Evolutionary conservation across 2,329 filamentous ascomycete genomes (phyloP).

Genomic region (Monosporascus sp.): DNA sequence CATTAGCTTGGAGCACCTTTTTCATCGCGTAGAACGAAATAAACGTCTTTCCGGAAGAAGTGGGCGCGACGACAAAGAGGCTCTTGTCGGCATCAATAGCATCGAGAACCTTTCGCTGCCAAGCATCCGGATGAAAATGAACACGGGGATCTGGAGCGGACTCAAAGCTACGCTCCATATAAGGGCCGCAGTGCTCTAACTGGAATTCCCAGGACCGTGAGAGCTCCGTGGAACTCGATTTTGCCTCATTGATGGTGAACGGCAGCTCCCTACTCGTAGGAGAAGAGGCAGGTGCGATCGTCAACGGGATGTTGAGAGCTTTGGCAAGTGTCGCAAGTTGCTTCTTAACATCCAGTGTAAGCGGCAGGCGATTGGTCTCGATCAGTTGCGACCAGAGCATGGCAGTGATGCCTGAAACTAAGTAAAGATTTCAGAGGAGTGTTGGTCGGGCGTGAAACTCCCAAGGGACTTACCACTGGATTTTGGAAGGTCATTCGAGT

Average conservation of each 20-base stretch:
- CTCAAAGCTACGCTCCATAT: slow-evolving; percentile 70
- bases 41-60: slow-evolving; percentile 77
- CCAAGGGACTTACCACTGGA: slow-evolving; percentile 9
- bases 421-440: slow-evolving; percentile 1
- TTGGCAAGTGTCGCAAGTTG: slow-evolving; percentile 5
- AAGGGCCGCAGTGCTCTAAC: slow-evolving; percentile 64
- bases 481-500: not conserved
- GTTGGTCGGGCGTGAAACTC: not conserved
- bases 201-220: slow-evolving; percentile 53
- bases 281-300: not conserved
- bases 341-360: slow-evolving; percentile 9
- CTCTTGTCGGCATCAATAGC: slow-evolving; percentile 66
- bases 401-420: slow-evolving; percentile 9
- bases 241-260: not conserved
- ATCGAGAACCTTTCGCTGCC: slow-evolving; percentile 71
- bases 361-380: slow-evolving; percentile 5
- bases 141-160: slow-evolving; percentile 64
- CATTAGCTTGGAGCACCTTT: slow-evolving; percentile 61
- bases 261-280: not conserved
- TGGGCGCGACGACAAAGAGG: slow-evolving; percentile 71
- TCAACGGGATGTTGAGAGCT: slow-evolving; percentile 6
- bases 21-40: slow-evolving; percentile 84
- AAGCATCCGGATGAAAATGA: slow-evolving; percentile 67
- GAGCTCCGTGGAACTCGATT: not conserved
- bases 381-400: slow-evolving; percentile 15